Evolutionary conservation across 331 rosid species (phyloP).

Genomic region (Rosa hybrid): DNA sequence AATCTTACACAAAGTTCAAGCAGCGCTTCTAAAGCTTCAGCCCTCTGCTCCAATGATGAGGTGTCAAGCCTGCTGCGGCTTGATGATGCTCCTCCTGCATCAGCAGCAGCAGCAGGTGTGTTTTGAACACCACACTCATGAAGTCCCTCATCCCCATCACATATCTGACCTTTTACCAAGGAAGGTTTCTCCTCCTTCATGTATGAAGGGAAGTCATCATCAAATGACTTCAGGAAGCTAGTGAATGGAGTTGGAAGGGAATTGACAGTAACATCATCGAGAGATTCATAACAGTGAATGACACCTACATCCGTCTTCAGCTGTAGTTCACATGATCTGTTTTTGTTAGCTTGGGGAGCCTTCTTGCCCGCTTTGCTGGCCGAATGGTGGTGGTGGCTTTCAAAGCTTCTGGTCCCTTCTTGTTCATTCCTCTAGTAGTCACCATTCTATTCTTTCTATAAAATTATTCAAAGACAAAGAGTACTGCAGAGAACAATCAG

Average conservation of each 20-base stretch:
- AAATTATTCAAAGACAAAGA: not conserved
- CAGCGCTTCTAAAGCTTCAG: conserved; percentile 92
- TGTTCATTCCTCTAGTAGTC: not conserved
- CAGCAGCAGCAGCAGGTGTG: conserved; percentile 57
- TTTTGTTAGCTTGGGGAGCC: not conserved
- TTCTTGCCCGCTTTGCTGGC: not conserved
- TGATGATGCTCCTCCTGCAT: conserved; percentile 54
- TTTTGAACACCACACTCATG: conserved; percentile 60
- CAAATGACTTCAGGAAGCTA: not conserved
- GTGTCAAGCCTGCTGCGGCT: conserved; percentile 75
- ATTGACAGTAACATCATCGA: not conserved
- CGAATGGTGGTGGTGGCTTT: not conserved
- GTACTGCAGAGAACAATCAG: not conserved
- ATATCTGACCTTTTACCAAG: conserved; percentile 44
- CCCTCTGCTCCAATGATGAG: conserved; percentile 74
- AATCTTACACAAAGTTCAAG: conserved; percentile 95
- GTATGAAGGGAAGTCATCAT: not conserved
- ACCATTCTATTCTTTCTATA: not conserved
- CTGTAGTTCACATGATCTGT: not conserved
- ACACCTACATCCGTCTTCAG: conserved; percentile 27
- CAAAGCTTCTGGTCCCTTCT: not conserved
- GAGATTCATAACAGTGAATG: conserved; percentile 28
- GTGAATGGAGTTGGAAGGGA: conserved; percentile 24
- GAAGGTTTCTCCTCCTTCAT: not conserved
- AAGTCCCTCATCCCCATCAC: conserved; percentile 40